phyloP scores from a whole-genome alignment of 371 early-diverging fungal genomes.

The Mucor racemosus region DNA sequence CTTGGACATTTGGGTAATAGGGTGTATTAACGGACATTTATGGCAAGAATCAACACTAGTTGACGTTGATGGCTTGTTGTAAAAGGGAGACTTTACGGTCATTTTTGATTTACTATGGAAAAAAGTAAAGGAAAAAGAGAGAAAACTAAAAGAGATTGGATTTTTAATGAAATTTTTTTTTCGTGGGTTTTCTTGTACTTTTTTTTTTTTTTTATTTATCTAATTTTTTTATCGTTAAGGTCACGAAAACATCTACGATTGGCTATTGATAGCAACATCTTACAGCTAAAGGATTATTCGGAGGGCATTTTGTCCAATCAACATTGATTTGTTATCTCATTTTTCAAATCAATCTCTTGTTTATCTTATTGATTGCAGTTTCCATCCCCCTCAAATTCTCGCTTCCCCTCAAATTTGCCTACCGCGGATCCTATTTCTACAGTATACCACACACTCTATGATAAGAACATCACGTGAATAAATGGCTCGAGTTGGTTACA shows the following conservation, averaged over 20 bases:
- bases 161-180: conserved; percentile 2
- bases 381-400: not conserved
- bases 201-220: conserved; percentile 8
- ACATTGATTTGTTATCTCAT: conserved; percentile 15
- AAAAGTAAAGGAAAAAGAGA: conserved; percentile 6
- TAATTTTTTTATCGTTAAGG: conserved; percentile 6
- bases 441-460: not conserved
- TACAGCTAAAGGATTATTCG: conserved; percentile 11
- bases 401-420: conserved; percentile 7
- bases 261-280: conserved; percentile 19
- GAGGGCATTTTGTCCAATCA: conserved; percentile 20
- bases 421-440: conserved; percentile 4
- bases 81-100: conserved; percentile 59
- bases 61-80: conserved; percentile 57
- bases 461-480: conserved; percentile 4
- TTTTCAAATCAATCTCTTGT: conserved; percentile 9
- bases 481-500: conserved; percentile 3
- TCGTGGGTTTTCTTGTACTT: not conserved
- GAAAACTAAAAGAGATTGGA: conserved; percentile 3
- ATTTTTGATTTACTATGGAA: conserved; percentile 18
- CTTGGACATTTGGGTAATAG: conserved; percentile 18
- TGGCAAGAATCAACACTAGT: conserved; percentile 60
- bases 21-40: conserved; percentile 49
- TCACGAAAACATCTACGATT: conserved; percentile 6
- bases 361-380: not conserved